A percentile compares a stretch with the other conserved stretches of the same genome.
Conservation (phyloP, 129 eudicot genomes). For the Flaveria linearis region DNA sequence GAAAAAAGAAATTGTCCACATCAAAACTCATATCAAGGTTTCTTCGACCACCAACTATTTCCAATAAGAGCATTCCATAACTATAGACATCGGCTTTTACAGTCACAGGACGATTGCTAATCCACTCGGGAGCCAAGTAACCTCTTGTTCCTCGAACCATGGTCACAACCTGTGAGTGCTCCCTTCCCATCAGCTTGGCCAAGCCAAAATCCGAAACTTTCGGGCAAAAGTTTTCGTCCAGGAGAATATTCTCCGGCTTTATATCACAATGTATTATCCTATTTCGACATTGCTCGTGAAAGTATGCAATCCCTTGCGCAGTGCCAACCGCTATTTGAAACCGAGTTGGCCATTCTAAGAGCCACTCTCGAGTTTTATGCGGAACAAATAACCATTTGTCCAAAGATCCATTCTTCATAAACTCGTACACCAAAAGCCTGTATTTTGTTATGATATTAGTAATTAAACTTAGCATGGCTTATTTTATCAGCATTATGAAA, state of each 20-base stretch:
- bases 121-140: slow-evolving; percentile 97
- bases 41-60: slow-evolving; percentile 91
- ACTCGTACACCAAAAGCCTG: slow-evolving; percentile 97
- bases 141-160: slow-evolving; percentile 98
- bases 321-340: slow-evolving; percentile 78
- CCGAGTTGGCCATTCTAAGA: slow-evolving; percentile 84
- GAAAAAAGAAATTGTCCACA: slow-evolving; percentile 79
- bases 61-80: slow-evolving; percentile 93
- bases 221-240: slow-evolving; percentile 79
- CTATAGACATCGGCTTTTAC: slow-evolving; percentile 98
- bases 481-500: background rate
- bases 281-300: slow-evolving; percentile 91
- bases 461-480: background rate
- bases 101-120: slow-evolving; percentile 90
- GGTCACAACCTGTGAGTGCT: slow-evolving; percentile 88
- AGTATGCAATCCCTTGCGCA: slow-evolving; percentile 92
- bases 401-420: slow-evolving; percentile 90
- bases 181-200: slow-evolving; percentile 93
- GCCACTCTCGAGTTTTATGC: slow-evolving; percentile 45
- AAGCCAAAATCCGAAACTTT: slow-evolving; percentile 94
- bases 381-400: slow-evolving; percentile 91
- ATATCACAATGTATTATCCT: slow-evolving; percentile 97
- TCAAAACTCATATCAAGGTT: slow-evolving; percentile 87
- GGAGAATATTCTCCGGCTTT: slow-evolving; percentile 90
- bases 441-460: background rate